Conservation (phyloP, 1,284 basidiomycete species). For the Cutaneotrichosporon cyanovorans region DNA sequence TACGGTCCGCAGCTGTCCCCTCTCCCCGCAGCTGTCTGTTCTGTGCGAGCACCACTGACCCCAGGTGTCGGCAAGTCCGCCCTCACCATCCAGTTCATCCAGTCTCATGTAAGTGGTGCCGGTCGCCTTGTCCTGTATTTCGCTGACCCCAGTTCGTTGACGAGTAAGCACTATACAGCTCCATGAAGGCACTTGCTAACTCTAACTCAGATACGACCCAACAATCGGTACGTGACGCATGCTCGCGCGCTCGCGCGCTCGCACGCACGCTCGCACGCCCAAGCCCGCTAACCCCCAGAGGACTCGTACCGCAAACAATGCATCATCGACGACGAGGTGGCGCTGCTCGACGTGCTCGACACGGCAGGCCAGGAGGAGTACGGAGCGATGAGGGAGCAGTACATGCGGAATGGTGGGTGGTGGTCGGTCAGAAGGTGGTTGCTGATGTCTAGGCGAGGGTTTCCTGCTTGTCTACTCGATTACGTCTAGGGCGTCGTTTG, state of each 20-base stretch:
- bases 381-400: constrained; percentile 52
- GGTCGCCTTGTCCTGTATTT: background rate
- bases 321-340: constrained; percentile 95
- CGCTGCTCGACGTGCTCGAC: constrained; percentile 92
- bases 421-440: background rate
- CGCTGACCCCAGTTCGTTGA: constrained; percentile 75
- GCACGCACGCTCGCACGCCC: background rate
- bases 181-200: background rate
- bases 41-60: constrained; percentile 3
- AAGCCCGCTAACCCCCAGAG: constrained; percentile 42
- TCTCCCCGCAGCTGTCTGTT: no score
- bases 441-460: constrained; percentile 81
- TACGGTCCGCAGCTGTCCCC: no score
- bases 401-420: constrained; percentile 51
- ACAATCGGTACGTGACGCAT: constrained; percentile 73
- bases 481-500: constrained; percentile 82
- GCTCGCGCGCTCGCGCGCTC: no score
- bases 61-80: constrained; percentile 87
- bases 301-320: constrained; percentile 95
- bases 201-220: constrained; percentile 66
- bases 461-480: constrained; percentile 98
- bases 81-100: constrained; percentile 95
- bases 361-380: constrained; percentile 99
- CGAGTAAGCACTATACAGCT: constrained; percentile 59
- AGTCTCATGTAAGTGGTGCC: constrained; percentile 48